Conservation (phyloP, 2,329 filamentous ascomycete genomes). For the Tothia fuscella region DNA sequence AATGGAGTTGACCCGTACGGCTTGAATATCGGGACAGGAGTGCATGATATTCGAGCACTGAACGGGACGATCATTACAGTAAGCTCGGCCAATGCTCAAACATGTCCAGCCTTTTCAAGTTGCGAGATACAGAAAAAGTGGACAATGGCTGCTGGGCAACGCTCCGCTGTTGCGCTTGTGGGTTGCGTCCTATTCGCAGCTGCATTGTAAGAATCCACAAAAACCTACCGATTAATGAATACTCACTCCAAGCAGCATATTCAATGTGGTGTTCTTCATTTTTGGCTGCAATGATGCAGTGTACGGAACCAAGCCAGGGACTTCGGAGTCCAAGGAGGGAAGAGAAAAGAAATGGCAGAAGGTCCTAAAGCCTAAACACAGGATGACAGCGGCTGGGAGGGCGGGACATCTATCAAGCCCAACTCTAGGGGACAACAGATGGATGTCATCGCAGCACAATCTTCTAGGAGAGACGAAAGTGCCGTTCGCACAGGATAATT, state of each 20-base stretch:
- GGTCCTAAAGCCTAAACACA: no score
- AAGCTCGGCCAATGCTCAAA: neutral
- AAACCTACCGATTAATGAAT: neutral
- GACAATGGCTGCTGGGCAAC: neutral
- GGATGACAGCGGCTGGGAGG: no score
- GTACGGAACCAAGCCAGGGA: neutral
- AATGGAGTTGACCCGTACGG: neutral
- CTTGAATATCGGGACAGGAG: neutral
- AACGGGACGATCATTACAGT: neutral
- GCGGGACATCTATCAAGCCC: no score
- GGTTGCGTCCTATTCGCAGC: constrained; percentile 1
- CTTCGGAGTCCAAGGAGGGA: no score
- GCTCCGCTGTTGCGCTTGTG: neutral
- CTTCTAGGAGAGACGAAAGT: no score
- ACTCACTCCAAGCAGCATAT: neutral
- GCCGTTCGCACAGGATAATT: no score
- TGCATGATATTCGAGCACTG: neutral
- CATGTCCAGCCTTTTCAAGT: constrained; percentile 1
- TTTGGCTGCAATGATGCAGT: neutral
- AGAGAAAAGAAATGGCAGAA: no score
- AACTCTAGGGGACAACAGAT: no score
- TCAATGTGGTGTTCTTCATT: neutral
- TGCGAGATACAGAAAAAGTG: neutral
- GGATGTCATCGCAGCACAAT: no score
- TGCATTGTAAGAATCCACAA: neutral